Conservation (phyloP, 805 yeast species). For the Naumovozyma castellii region DNA sequence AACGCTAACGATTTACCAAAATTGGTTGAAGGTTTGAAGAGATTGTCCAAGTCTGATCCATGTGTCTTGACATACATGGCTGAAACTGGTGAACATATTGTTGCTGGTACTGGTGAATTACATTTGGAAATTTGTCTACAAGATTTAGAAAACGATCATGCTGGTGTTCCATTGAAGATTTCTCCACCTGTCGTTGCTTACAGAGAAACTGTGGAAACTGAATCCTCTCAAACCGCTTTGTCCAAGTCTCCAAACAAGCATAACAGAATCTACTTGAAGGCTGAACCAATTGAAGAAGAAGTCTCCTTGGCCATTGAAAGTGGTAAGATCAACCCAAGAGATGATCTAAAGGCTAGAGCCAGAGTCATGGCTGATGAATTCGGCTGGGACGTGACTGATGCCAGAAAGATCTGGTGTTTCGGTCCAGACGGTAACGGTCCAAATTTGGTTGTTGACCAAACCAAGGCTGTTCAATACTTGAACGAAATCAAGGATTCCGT, state of each 20-base stretch:
- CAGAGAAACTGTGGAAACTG: constrained; percentile 95
- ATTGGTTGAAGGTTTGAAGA: constrained; percentile 99
- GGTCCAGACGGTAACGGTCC: constrained; percentile 99
- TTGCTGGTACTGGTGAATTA: constrained; percentile 99
- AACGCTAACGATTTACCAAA: constrained; percentile 99
- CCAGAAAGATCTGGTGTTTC: constrained; percentile 99
- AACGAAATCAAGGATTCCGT: constrained; percentile 98
- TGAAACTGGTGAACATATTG: constrained; percentile 98
- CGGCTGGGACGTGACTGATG: constrained; percentile 99
- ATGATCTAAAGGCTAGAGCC: constrained; percentile 98
- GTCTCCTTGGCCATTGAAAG: constrained; percentile 81
- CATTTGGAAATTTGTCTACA: constrained; percentile 95
- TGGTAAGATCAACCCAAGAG: constrained; percentile 89
- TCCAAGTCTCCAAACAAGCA: constrained; percentile 99
- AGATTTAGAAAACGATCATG: constrained; percentile 97
- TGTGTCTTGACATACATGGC: constrained; percentile 84
- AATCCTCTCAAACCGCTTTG: constrained; percentile 90
- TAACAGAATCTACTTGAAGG: constrained; percentile 98
- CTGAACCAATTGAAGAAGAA: constrained; percentile 94
- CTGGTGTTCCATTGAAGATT: constrained; percentile 96
- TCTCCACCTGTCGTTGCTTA: constrained; percentile 97
- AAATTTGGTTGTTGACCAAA: constrained; percentile 97
- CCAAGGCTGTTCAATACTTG: constrained; percentile 99
- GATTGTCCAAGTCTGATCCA: constrained; percentile 99
- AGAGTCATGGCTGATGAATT: constrained; percentile 96